These are phyloP conservation scores for Cyclanthera cordifolia DNA, from an alignment of 306 rosid species.

Conservation along the genomic window DNA sequence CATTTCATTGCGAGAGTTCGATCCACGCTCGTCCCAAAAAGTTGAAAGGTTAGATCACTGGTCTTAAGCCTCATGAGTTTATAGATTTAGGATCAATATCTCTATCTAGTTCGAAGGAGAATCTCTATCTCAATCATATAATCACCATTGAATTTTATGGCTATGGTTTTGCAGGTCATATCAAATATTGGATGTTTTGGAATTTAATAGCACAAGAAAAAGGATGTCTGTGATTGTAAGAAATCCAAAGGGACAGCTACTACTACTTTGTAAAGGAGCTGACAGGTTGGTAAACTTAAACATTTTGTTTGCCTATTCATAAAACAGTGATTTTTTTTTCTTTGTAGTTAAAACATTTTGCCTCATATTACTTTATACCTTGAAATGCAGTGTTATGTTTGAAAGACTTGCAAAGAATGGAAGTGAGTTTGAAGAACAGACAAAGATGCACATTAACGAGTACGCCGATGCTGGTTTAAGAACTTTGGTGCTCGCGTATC, in stretches of 20 bases:
- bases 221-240: constrained; percentile 84
- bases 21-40: constrained; percentile 33
- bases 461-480: constrained; percentile 98
- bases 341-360: no score
- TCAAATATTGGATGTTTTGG: constrained; percentile 56
- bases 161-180: constrained; percentile 44
- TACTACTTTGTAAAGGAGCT: constrained; percentile 81
- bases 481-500: constrained; percentile 78
- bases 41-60: constrained; percentile 40
- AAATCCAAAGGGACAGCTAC: constrained; percentile 52
- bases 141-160: neutral
- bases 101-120: neutral
- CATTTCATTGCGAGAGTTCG: constrained; percentile 52
- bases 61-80: neutral
- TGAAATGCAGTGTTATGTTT: constrained; percentile 73
- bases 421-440: constrained; percentile 65
- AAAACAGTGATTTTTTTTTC: neutral
- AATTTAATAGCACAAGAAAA: constrained; percentile 90
- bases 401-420: constrained; percentile 71
- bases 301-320: neutral
- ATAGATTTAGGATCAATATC: neutral
- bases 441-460: constrained; percentile 52
- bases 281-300: constrained; percentile 63
- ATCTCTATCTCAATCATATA: neutral
- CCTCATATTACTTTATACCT: neutral